Base-by-base conservation (phyloP, 2,329 filamentous ascomycete genomes). In the Pyricularia sp. region DNA sequence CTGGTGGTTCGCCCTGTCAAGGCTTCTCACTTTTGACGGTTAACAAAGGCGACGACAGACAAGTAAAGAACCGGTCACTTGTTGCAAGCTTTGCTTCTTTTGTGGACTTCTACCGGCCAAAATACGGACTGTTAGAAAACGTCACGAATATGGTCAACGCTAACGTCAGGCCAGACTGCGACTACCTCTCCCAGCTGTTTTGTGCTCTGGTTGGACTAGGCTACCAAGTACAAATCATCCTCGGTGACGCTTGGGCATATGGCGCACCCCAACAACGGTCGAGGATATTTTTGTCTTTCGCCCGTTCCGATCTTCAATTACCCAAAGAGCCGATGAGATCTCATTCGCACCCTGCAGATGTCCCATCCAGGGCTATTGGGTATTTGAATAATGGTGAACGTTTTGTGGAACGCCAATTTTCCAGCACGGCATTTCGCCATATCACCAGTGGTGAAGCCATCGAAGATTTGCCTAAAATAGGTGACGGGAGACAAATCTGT, bases 121-220 rank as follows among this genome's bases (percentile, higher is more conserved):
- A 86, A n/a, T 94, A 91, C 74, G 90, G 88, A 0, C 72, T 94
- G 0, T 82, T 96, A 0, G 92, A 96, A 76, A 96, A 96, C 72
- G 92, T 96, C 90, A 0, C 83, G 79, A 65, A 81, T 74, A 30
- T 68, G 0, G 58, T 66, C 28, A 79, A 80, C 23, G 80, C 76
- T 23, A 73, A 75, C 7, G 78, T 77, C 36, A 78, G 83, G 20
- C 78, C 83, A 4, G 82, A 59, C 4, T 61, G 28, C 14, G 91
- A 92, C 69, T 86, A 92, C 0, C 88, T 94, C 67, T 88, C 88
- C 1, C 91, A 94, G 72, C 80, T 95, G 0, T 81, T 95, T 11
- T 91, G 90, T 71, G 84, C 88, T 0, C 79, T 95, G 0, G 89
- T 94, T 0, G 90, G 89, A 0, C 81, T 95, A 71, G 92, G 92